Evolutionary conservation across 2,329 filamentous ascomycete species (phyloP), one percentile per base, ranked within the genome.

Genomic region (Chrysoporthe deuterocubensis): DNA sequence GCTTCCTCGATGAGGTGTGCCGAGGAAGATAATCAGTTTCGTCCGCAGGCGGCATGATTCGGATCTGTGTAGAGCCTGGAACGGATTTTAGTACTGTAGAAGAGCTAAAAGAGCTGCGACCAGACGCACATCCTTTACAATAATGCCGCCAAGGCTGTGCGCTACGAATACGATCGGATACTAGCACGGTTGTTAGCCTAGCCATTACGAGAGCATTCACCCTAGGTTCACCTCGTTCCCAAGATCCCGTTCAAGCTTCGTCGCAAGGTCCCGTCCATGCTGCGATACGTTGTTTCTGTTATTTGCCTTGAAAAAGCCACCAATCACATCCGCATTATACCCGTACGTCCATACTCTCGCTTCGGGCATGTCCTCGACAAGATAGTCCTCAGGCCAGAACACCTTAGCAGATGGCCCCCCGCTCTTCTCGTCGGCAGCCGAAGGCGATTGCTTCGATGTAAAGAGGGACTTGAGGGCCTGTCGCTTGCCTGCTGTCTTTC

Each of bases 341-440:
- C 79, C 78, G 66, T 80, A 81, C 18, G 78, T 80, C 77, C 75
- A 79, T 43, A 80, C 69, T 66, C 75, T 73, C 44, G 78, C 79
- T 18, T 78, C 68, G 21, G 75, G 77, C 16, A 80, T 69, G 69
- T 80, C 78, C n/a, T 71, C 32, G n/a, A 70, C 50, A n/a, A 81
- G 76, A 60, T 74, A 77, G 16, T 80, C 75, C 32, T 74, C 66
- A 3, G 77, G 79, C 78, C 77, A 80, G 70, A 78, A 81, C 0
- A 74, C 57, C 68, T 72, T n/a, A 6, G n/a, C 48, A 3, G 48
- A 26, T 1, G 14, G 48, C n/a, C 26, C 48, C 48, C 48, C 48
- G n/a, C 48, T 4, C 48, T 26, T 50, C n/a, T 50, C 48, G 48
- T 50, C n/a, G n/a, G 48, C 48, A 13, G 48, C 48, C n/a, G 48